These are phyloP conservation scores for Escovopsis weberi DNA, from an alignment of 2,329 filamentous ascomycete genomes.

Conservation along the genomic window DNA sequence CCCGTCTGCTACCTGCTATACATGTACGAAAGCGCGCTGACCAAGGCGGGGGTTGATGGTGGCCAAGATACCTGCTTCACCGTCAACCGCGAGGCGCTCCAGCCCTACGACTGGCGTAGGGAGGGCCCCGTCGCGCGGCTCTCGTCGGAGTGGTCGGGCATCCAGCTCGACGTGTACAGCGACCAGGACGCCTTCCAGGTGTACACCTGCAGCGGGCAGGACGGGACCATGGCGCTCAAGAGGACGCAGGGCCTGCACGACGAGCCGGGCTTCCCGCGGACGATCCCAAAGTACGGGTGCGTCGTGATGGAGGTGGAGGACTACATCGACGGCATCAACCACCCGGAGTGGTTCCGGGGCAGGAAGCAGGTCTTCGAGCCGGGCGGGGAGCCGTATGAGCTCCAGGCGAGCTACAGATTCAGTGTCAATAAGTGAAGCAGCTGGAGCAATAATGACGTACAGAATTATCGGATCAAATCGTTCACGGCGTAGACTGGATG, in stretches of 20 bases:
- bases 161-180: constrained; percentile 64
- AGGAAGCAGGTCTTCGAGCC: constrained; percentile 45
- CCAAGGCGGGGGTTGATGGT: no score
- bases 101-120: constrained; percentile 48
- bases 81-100: constrained; percentile 45
- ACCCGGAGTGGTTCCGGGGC: constrained; percentile 69
- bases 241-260: constrained; percentile 50
- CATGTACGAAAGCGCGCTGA: neutral
- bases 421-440: constrained; percentile 26
- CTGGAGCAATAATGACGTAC: no score
- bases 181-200: constrained; percentile 84
- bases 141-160: constrained; percentile 63
- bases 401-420: constrained; percentile 48
- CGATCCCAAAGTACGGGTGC: constrained; percentile 65
- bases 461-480: neutral
- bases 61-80: constrained; percentile 48
- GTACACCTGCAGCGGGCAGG: constrained; percentile 67
- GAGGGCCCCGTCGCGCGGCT: constrained; percentile 49
- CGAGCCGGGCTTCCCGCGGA: constrained; percentile 39
- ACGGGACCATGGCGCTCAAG: constrained; percentile 58
- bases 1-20: no score
- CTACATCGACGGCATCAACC: constrained; percentile 87
- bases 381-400: constrained; percentile 43
- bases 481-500: no score
- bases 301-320: constrained; percentile 85